Conservation (phyloP, 192 early-diverging fungal genomes). For the Podila epigama region DNA sequence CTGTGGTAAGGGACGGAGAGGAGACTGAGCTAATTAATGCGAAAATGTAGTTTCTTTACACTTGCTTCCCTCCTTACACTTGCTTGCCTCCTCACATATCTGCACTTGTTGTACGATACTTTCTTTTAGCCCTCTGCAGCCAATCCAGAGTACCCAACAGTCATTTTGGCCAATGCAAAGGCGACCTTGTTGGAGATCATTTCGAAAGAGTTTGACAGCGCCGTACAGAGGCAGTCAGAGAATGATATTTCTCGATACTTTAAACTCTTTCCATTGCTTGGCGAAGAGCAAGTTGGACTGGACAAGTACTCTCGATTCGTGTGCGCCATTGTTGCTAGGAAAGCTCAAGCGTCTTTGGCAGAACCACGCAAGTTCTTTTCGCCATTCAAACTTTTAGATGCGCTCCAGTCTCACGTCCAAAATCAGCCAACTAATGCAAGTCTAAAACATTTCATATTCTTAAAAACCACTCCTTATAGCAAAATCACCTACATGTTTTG, state of each 20-base stretch:
- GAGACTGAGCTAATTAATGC: no score
- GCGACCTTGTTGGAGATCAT: constrained; percentile 73
- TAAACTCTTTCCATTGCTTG: constrained; percentile 87
- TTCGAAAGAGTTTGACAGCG: constrained; percentile 80
- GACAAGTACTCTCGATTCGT: constrained; percentile 90
- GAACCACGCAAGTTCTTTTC: constrained; percentile 39
- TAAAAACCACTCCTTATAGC: constrained; percentile 35
- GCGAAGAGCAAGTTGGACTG: constrained; percentile 84
- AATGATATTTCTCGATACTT: constrained; percentile 86
- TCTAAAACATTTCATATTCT: background rate
- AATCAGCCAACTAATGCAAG: constrained; percentile 5
- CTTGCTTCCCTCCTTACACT: no score
- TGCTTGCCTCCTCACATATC: constrained; percentile 20
- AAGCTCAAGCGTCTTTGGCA: constrained; percentile 73
- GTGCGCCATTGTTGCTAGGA: constrained; percentile 76
- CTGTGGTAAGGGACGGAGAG: constrained; percentile 59
- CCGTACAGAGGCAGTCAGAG: constrained; percentile 72
- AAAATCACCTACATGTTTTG: constrained; percentile 68
- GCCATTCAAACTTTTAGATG: background rate
- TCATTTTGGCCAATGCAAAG: constrained; percentile 65
- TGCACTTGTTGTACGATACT: constrained; percentile 4
- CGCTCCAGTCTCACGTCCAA: background rate
- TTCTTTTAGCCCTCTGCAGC: constrained; percentile 53
- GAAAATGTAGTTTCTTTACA: no score
- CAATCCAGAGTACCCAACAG: constrained; percentile 62